Conservation (phyloP, 495 filamentous ascomycete species). For the Cercophora scortea region DNA sequence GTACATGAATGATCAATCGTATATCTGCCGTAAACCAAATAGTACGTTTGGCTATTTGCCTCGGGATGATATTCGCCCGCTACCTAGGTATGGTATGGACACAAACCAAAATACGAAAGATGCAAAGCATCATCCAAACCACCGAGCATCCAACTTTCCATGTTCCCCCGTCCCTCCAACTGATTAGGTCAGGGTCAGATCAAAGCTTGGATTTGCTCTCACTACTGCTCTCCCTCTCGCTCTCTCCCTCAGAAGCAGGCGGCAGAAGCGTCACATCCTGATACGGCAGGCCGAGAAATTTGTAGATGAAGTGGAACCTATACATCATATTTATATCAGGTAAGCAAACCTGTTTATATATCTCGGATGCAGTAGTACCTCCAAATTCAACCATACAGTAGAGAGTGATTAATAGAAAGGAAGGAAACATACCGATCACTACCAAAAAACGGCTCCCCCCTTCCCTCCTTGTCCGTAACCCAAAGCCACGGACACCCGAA, state of each 20-base stretch:
- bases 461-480: constrained; percentile 51
- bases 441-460: constrained; percentile 65
- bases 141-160: no score
- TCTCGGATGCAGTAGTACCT: no score
- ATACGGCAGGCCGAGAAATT: constrained; percentile 31
- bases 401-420: background rate
- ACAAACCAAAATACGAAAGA: no score
- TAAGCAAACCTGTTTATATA: background rate
- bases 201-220: constrained; percentile 15
- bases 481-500: constrained; percentile 73
- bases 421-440: constrained; percentile 53
- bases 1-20: no score
- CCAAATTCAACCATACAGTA: no score
- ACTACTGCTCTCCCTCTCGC: background rate
- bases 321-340: constrained; percentile 7
- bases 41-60: no score
- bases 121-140: no score
- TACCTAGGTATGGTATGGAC: no score
- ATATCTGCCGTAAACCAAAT: no score
- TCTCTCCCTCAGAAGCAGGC: background rate
- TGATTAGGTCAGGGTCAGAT: no score
- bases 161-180: no score
- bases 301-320: constrained; percentile 33
- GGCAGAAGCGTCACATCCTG: constrained; percentile 26
- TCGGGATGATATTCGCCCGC: no score